Evolutionary conservation across 1,284 basidiomycete genomes (phyloP).

Genomic region (Malassezia japonica): DNA sequence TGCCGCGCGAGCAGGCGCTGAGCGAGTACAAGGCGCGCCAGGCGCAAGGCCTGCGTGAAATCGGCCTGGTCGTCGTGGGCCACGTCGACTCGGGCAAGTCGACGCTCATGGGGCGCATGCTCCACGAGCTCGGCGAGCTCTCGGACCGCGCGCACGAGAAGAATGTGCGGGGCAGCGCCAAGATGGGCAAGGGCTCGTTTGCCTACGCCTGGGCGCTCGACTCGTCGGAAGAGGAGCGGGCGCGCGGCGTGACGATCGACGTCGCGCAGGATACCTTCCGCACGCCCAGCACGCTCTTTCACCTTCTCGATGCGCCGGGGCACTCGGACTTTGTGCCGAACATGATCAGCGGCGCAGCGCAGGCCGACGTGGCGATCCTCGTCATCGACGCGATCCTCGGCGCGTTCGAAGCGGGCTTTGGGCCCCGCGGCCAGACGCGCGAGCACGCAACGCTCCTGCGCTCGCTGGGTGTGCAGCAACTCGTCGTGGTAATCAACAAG

Average conservation of each 20-base stretch:
- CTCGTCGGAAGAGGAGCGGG: constrained; percentile 81
- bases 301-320: constrained; percentile 88
- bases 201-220: constrained; percentile 97
- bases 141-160: constrained; percentile 72
- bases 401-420: constrained; percentile 92
- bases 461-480: constrained; percentile 85
- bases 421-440: constrained; percentile 86
- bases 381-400: constrained; percentile 83
- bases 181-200: constrained; percentile 85
- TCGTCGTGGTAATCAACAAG: constrained; percentile 90
- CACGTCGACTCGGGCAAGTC: constrained; percentile 99
- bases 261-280: constrained; percentile 74
- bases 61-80: constrained; percentile 87
- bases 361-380: constrained; percentile 90
- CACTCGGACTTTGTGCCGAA: constrained; percentile 97
- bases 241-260: constrained; percentile 94
- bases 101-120: constrained; percentile 84
- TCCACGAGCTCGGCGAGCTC: constrained; percentile 81
- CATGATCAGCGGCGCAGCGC: constrained; percentile 96
- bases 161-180: constrained; percentile 83
- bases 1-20: constrained; percentile 73
- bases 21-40: constrained; percentile 64
- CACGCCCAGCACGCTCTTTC: constrained; percentile 70
- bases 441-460: constrained; percentile 87
- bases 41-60: constrained; percentile 58